These are phyloP conservation scores for Parmales sp. DNA, from an alignment of 108 stramenopile genomes.

Conservation along the genomic window DNA sequence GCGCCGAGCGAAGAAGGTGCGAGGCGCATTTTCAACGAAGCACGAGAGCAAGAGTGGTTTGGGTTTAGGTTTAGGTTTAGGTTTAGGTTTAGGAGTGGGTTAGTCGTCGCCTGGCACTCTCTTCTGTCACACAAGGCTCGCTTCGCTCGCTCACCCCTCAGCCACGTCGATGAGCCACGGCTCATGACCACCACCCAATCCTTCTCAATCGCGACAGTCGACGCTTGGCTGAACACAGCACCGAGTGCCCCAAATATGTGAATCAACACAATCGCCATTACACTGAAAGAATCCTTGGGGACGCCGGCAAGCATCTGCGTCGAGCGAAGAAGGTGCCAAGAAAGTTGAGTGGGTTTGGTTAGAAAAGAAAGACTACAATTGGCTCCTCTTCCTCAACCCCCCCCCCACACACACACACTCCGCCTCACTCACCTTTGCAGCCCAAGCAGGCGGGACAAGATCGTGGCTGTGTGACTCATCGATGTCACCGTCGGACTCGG, in stretches of 20 bases:
- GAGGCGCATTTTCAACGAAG: too few species aligned
- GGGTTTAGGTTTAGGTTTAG: too few species aligned
- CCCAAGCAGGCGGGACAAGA: too few species aligned
- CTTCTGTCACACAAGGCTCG: background rate
- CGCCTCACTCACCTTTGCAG: too few species aligned
- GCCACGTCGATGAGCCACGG: background rate
- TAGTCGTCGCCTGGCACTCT: background rate
- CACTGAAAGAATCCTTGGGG: background rate
- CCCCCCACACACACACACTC: too few species aligned
- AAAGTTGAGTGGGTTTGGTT: too few species aligned
- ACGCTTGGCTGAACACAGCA: background rate
- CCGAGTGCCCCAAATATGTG: background rate
- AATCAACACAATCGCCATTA: background rate
- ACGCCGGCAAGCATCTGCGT: too few species aligned
- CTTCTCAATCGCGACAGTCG: constrained; percentile 7
- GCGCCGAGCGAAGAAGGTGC: too few species aligned
- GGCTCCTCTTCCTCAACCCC: background rate
- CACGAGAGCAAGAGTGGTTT: too few species aligned
- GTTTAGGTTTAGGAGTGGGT: too few species aligned
- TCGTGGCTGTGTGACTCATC: too few species aligned
- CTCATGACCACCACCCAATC: background rate
- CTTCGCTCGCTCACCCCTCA: background rate
- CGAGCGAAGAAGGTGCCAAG: too few species aligned
- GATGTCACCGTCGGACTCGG: background rate
- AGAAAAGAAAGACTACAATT: background rate